Conservation (phyloP, 805 yeast genomes). For the Starmera pachycereana region DNA sequence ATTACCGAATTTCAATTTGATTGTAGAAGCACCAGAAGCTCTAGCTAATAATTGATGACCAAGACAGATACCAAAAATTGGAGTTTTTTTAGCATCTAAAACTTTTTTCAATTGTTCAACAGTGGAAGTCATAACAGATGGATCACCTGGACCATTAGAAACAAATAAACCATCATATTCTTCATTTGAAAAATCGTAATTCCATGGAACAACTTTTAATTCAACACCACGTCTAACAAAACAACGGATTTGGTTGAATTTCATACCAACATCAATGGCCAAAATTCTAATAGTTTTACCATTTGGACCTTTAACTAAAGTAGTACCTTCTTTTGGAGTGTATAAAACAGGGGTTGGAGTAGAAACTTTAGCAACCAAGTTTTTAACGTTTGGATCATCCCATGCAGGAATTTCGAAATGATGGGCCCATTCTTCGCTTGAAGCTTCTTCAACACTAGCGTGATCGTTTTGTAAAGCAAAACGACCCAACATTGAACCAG, state of each 20-base stretch:
- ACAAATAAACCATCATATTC: slow-evolving; percentile 90
- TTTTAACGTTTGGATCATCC: slow-evolving; percentile 86
- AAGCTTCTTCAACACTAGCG: slow-evolving; percentile 21
- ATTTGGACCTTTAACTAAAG: slow-evolving; percentile 45
- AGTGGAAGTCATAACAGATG: slow-evolving; percentile 68
- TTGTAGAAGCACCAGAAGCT: slow-evolving; percentile 90
- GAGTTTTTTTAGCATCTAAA: slow-evolving; percentile 60
- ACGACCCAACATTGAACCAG: slow-evolving; percentile 91
- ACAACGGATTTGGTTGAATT: slow-evolving; percentile 95
- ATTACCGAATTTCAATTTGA: slow-evolving; percentile 93
- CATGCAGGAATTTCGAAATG: slow-evolving; percentile 73
- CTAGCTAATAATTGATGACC: slow-evolving; percentile 96
- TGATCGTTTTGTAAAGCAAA: slow-evolving; percentile 48
- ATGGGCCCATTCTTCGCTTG: slow-evolving; percentile 43
- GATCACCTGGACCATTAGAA: slow-evolving; percentile 99
- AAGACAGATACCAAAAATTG: slow-evolving; percentile 94
- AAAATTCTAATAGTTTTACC: slow-evolving; percentile 76
- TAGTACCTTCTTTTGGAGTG: slow-evolving; percentile 49
- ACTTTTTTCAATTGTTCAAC: slow-evolving; percentile 50
- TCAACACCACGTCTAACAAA: slow-evolving; percentile 95
- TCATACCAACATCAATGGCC: slow-evolving; percentile 97
- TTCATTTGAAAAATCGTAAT: slow-evolving; percentile 73
- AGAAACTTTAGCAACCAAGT: slow-evolving; percentile 89
- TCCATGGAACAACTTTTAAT: slow-evolving; percentile 91
- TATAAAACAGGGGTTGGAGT: slow-evolving; percentile 65